phyloP scores from a whole-genome alignment of 176 grass and related monocot genomes.

The Alloteropsis semialata region DNA sequence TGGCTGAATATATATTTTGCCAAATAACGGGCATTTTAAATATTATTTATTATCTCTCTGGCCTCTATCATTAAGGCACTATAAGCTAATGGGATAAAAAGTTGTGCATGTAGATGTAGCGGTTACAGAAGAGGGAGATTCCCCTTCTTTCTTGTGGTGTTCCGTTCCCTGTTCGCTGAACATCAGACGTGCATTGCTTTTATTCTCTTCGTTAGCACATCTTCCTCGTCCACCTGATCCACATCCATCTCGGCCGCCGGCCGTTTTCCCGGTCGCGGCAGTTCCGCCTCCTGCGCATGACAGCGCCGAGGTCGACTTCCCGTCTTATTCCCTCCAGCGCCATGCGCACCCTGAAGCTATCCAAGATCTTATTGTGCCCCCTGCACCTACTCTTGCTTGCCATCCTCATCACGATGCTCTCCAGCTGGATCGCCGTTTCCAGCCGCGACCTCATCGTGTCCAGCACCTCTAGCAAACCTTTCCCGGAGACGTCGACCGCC shows the following conservation, averaged over 20 bases:
- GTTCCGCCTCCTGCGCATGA: neutral
- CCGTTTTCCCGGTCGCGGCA: too few relatives aligned
- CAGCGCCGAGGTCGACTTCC: neutral
- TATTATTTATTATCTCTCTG: too few relatives aligned
- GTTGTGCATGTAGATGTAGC: too few relatives aligned
- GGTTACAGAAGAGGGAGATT: too few relatives aligned
- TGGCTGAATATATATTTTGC: too few relatives aligned
- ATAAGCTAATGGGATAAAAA: too few relatives aligned
- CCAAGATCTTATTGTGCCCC: too few relatives aligned
- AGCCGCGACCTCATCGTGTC: neutral
- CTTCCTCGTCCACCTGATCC: neutral
- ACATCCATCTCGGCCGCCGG: neutral
- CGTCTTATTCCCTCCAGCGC: neutral
- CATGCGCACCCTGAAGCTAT: neutral
- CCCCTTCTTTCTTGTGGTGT: too few relatives aligned
- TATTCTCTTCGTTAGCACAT: neutral
- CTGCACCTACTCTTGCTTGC: neutral
- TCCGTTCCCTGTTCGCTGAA: too few relatives aligned
- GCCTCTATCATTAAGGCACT: too few relatives aligned
- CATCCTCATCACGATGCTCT: neutral
- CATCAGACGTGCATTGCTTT: neutral
- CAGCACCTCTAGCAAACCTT: neutral
- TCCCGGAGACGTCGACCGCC: neutral
- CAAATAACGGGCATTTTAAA: too few relatives aligned
- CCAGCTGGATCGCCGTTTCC: neutral